A percentile compares a stretch with the other conserved stretches of the same genome.
These are phyloP conservation scores for Cornus florida DNA, from an alignment of 148 eudicot species.

Conservation along the genomic window DNA sequence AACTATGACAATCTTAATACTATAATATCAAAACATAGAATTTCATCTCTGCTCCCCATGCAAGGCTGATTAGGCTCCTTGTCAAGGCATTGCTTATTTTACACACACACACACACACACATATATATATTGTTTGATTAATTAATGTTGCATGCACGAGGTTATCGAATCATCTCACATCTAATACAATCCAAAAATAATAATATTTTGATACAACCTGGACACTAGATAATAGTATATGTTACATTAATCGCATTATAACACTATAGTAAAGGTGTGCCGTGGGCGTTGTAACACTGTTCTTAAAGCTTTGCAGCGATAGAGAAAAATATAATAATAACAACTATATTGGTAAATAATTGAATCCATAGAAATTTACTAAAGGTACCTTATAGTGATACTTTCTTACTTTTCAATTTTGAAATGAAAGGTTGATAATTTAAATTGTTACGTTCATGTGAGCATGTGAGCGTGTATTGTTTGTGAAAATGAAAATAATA, in stretches of 20 bases:
- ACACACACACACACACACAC: neutral
- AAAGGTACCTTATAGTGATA: no score
- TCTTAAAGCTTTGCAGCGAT: neutral
- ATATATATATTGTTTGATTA: neutral
- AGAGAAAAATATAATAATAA: no score
- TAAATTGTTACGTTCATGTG: no score
- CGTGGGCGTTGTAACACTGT: neutral
- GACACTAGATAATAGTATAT: neutral
- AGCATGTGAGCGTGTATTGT: no score
- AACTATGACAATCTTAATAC: neutral
- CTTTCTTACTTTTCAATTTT: no score
- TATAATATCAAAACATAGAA: neutral
- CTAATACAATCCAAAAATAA: neutral
- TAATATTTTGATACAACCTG: neutral
- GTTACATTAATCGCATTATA: neutral
- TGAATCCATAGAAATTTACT: no score
- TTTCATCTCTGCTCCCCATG: neutral
- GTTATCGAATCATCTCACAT: constrained; percentile 26
- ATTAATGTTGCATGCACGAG: constrained; percentile 19
- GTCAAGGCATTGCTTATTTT: neutral
- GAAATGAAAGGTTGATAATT: no score
- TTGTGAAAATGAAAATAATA: no score
- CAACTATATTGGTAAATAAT: no score
- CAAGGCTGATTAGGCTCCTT: constrained; percentile 5
- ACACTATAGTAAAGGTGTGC: neutral